Base-by-base conservation (phyloP, 148 eudicot species). In the Arbutus unedo region DNA sequence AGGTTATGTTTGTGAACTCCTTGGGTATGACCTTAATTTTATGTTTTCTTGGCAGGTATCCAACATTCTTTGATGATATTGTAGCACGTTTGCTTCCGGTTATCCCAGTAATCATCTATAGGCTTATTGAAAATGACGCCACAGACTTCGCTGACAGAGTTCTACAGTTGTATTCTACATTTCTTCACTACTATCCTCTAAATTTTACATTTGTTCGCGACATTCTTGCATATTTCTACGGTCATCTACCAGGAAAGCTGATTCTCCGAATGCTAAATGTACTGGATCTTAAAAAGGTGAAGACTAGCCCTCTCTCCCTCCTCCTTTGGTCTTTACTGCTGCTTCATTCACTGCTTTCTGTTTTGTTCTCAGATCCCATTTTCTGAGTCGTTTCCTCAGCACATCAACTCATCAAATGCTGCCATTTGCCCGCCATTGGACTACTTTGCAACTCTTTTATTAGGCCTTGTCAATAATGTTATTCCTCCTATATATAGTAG, bases 121-220 rank as follows among this genome's bases (percentile, higher is more conserved):
- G 99, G 81, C 94, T 96, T 77, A 94, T 96, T 77, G 99, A 96
- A 84, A 96, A 96, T 83, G 99, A 96, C 81, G 94, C 93, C 64
- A 81, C 83, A 56, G 99, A 96, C 82, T 92, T 90, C 21, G 99
- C 97, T 59, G 99, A 96, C 57, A 91, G 96, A 88, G 93, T 96
- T 85, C 88, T 96, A 41, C 91, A 83, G 81, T 80, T 89, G 81
- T 96, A 92, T 85, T 90, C 89, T 23, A 72, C 87, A 79, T 89
- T 96, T 87, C 88, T 96, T 84, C 93, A 90, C 81, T 90, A 94
- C 82, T 89, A 96, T 85, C 98, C 99, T 81, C 81, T 96, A 74
- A 90, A 93, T 85, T 93, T 96, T 82, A 96, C 99, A 21, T 96
- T 96, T 91, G 99, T 96, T 78, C 99, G 99, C 79, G 99, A 96